These are phyloP conservation scores for Evernia prunastri DNA, from an alignment of 495 filamentous ascomycete species.

Conservation along the genomic window DNA sequence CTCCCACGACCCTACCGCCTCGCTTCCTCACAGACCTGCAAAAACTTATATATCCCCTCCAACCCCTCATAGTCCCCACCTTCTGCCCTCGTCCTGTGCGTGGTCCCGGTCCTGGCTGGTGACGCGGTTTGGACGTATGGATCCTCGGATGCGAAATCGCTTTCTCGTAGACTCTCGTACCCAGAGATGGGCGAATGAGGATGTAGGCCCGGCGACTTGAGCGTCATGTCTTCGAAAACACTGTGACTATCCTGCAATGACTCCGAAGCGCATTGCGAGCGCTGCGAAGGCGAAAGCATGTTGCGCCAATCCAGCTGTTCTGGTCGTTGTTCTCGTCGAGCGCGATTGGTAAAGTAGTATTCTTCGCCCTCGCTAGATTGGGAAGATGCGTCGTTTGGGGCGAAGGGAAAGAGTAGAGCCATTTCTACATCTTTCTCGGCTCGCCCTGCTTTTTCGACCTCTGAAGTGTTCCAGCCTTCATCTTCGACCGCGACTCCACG, in stretches of 20 bases:
- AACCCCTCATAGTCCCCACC: constrained; percentile 63
- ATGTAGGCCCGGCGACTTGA: constrained; percentile 12
- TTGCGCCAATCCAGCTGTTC: constrained; percentile 47
- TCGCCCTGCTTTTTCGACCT: not conserved
- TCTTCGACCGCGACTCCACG: constrained; percentile 76
- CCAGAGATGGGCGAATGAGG: constrained; percentile 20
- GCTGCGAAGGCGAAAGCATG: constrained; percentile 46
- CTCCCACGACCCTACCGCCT: constrained; percentile 27
- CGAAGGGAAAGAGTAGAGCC: constrained; percentile 80
- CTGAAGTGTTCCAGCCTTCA: constrained; percentile 53
- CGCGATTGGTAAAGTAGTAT: constrained; percentile 26
- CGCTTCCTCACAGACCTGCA: constrained; percentile 75
- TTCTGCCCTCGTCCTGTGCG: constrained; percentile 38
- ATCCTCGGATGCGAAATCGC: constrained; percentile 36
- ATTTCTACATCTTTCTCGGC: constrained; percentile 52
- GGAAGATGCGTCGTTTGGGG: constrained; percentile 40
- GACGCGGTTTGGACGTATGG: constrained; percentile 26
- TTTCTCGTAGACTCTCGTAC: constrained; percentile 33
- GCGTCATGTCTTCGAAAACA: constrained; percentile 20
- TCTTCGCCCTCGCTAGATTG: constrained; percentile 18
- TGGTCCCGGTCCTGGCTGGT: not conserved
- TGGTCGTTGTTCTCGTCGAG: constrained; percentile 25
- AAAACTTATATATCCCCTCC: constrained; percentile 79
- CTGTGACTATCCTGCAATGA: constrained; percentile 27
- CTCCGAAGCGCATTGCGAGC: not conserved